phyloP scores from a whole-genome alignment of 257 asterid species.

The Solanum chilense region DNA sequence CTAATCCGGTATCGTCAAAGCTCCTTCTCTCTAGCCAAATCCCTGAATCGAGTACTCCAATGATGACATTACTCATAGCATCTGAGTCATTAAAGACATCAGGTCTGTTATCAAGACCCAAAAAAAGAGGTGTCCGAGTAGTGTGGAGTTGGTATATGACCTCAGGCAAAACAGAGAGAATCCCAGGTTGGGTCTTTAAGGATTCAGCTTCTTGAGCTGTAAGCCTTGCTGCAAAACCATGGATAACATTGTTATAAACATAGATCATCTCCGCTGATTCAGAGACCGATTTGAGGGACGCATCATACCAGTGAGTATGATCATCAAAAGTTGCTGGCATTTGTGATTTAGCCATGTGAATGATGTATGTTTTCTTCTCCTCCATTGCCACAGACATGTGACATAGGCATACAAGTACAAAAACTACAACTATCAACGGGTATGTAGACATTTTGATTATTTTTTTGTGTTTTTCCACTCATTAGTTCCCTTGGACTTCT shows the following conservation, averaged over 20 bases:
- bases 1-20: conserved; percentile 54
- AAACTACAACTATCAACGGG: background rate
- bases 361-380: conserved; percentile 46
- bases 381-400: conserved; percentile 2
- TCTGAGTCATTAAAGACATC: conserved; percentile 49
- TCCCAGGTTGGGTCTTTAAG: conserved; percentile 43
- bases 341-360: conserved; percentile 67
- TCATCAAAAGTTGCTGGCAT: conserved; percentile 61
- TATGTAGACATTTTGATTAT: background rate
- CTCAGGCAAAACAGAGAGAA: conserved; percentile 51
- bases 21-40: conserved; percentile 96
- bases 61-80: conserved; percentile 38
- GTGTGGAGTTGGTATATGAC: conserved; percentile 68
- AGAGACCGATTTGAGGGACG: conserved; percentile 65
- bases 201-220: conserved; percentile 40
- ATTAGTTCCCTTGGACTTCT: background rate
- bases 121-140: conserved; percentile 68
- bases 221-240: conserved; percentile 64
- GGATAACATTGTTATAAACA: conserved; percentile 48
- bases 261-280: conserved; percentile 61
- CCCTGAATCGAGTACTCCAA: conserved; percentile 79
- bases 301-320: conserved; percentile 56
- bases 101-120: conserved; percentile 53
- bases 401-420: conserved; percentile 10
- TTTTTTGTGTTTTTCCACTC: background rate